phyloP scores from a whole-genome alignment of 805 yeast genomes.

The Candida montana region DNA sequence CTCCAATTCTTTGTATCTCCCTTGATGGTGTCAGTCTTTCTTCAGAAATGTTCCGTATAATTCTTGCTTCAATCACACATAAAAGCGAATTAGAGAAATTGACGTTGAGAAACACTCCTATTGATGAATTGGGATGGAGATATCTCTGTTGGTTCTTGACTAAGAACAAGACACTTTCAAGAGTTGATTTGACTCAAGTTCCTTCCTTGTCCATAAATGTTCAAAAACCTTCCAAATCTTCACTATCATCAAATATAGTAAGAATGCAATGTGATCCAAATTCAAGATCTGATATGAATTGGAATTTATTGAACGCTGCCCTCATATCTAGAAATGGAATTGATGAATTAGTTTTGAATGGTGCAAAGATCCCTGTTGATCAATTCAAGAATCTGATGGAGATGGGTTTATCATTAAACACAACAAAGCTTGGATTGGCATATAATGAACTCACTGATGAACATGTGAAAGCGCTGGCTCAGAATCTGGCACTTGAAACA shows the following conservation, averaged over 20 bases:
- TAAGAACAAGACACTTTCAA: constrained; percentile 49
- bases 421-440: constrained; percentile 72
- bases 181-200: constrained; percentile 62
- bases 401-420: constrained; percentile 51
- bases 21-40: constrained; percentile 77
- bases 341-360: constrained; percentile 75
- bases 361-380: constrained; percentile 59
- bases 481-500: constrained; percentile 45
- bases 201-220: constrained; percentile 31
- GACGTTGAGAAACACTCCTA: constrained; percentile 72
- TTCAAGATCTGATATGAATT: constrained; percentile 68
- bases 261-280: constrained; percentile 34
- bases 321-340: constrained; percentile 70
- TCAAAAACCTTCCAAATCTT: constrained; percentile 34
- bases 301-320: constrained; percentile 76
- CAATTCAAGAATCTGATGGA: constrained; percentile 59
- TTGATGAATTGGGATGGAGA: constrained; percentile 77
- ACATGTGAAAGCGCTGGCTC: constrained; percentile 54
- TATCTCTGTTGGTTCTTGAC: constrained; percentile 72
- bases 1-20: constrained; percentile 72
- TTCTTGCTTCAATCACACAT: constrained; percentile 59
- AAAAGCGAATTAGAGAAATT: constrained; percentile 63
- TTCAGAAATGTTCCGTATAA: constrained; percentile 65
- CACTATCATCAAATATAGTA: constrained; percentile 23
- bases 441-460: constrained; percentile 57